Conservation (phyloP, 2,329 filamentous ascomycete species). For the Cyphellophora attinorum region DNA sequence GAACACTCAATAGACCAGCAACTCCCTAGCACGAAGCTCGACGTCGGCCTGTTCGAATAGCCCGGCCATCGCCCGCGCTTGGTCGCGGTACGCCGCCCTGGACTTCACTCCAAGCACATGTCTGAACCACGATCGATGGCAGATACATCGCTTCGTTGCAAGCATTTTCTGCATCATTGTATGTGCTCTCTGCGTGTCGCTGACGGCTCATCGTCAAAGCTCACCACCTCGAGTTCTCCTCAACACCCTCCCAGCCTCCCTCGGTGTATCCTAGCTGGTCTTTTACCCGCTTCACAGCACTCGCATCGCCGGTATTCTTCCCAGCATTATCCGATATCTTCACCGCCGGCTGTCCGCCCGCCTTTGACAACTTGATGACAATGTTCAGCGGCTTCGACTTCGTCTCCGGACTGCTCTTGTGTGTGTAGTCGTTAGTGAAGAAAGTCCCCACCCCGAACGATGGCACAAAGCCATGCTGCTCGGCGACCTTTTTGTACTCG, state of each 20-base stretch:
- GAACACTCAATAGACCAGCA: not conserved
- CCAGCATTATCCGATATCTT: slow-evolving; percentile 89
- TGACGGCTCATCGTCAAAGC: too few relatives aligned
- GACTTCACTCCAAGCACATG: too few relatives aligned
- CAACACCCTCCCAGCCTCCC: slow-evolving; percentile 59
- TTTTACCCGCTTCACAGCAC: slow-evolving; percentile 75
- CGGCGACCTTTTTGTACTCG: slow-evolving; percentile 77
- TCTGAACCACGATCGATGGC: too few relatives aligned
- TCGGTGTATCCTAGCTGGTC: slow-evolving; percentile 76
- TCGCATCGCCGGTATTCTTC: slow-evolving; percentile 87
- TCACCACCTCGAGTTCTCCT: not conserved
- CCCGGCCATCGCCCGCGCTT: too few relatives aligned
- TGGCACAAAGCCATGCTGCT: slow-evolving; percentile 70
- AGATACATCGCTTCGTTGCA: too few relatives aligned
- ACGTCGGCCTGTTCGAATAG: too few relatives aligned
- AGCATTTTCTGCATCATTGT: too few relatives aligned
- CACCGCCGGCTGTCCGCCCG: slow-evolving; percentile 68
- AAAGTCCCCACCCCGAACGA: slow-evolving; percentile 94
- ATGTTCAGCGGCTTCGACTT: slow-evolving; percentile 94
- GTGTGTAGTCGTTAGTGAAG: slow-evolving; percentile 87
- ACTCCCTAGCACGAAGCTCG: slow-evolving; percentile 58
- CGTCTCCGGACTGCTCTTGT: slow-evolving; percentile 53
- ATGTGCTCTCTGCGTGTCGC: too few relatives aligned
- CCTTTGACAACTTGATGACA: slow-evolving; percentile 91
- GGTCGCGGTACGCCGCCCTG: too few relatives aligned